These are phyloP conservation scores for Seiridium cupressi DNA, from an alignment of 2,329 filamentous ascomycete species.

Conservation along the genomic window DNA sequence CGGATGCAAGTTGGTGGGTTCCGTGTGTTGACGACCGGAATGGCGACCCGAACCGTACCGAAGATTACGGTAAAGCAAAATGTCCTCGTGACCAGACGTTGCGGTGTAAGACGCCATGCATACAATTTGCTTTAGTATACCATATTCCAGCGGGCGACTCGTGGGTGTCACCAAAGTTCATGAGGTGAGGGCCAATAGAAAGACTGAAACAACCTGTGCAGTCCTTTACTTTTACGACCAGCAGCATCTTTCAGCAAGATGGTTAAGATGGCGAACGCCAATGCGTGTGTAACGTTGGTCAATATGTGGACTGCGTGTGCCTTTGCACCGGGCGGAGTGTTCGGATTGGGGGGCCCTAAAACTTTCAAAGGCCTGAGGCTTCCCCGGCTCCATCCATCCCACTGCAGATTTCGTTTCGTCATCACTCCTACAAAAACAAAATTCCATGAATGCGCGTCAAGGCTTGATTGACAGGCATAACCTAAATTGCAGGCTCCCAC, in stretches of 20 bases:
- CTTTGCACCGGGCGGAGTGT: no score
- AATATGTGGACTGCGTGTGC: no score
- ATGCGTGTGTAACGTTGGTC: no score
- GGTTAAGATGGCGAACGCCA: no score
- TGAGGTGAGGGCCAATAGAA: no score
- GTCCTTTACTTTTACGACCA: no score
- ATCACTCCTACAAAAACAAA: not conserved
- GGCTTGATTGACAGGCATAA: no score
- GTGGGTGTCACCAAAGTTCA: not conserved
- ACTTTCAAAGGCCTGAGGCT: not conserved
- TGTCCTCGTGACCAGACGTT: conserved; percentile 1
- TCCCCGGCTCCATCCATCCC: not conserved
- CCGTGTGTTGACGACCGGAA: not conserved
- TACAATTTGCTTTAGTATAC: not conserved
- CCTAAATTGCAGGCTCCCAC: no score
- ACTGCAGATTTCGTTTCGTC: not conserved
- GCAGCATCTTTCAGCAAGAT: no score
- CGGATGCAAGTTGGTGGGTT: conserved; percentile 1
- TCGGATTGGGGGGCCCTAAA: not conserved
- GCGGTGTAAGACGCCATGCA: not conserved
- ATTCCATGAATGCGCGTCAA: no score
- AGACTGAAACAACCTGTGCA: no score
- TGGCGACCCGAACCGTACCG: conserved; percentile 1
- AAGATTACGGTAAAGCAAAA: not conserved
- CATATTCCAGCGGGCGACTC: not conserved